Evolutionary conservation across 164 flowering plant species (phyloP).

Genomic region (Cinnamomum chago): DNA sequence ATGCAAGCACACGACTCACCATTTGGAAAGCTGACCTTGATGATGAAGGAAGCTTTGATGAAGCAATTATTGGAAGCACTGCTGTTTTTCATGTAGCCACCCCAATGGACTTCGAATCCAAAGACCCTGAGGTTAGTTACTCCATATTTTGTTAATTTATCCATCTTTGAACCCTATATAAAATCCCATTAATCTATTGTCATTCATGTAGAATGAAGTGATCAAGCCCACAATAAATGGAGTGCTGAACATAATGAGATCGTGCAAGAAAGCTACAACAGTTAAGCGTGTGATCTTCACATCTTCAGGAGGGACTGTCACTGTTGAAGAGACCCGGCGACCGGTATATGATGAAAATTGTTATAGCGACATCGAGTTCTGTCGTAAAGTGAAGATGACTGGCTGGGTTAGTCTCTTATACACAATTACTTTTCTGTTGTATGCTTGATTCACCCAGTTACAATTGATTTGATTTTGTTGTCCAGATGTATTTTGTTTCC

Average conservation of each 20-base stretch:
- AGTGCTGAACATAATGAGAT: constrained; percentile 24
- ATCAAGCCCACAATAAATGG: constrained; percentile 29
- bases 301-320: constrained; percentile 30
- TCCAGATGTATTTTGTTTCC: constrained; percentile 31
- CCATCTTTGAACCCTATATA: not conserved
- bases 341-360: constrained; percentile 18
- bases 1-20: constrained; percentile 15
- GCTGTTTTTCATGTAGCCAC: constrained; percentile 28
- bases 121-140: constrained; percentile 23
- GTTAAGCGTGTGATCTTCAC: constrained; percentile 28
- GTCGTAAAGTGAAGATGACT: constrained; percentile 21
- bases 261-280: constrained; percentile 25
- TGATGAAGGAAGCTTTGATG: constrained; percentile 26
- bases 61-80: constrained; percentile 16
- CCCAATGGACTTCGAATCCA: constrained; percentile 27
- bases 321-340: constrained; percentile 10
- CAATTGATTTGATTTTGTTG: not conserved
- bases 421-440: not conserved
- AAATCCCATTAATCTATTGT: not conserved
- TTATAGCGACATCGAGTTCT: constrained; percentile 26
- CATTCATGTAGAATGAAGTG: constrained; percentile 23
- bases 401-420: constrained; percentile 23
- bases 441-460: not conserved
- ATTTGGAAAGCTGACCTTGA: constrained; percentile 26
- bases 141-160: not conserved